phyloP scores from a whole-genome alignment of 495 filamentous ascomycete species.

The Xylaria grammica region DNA sequence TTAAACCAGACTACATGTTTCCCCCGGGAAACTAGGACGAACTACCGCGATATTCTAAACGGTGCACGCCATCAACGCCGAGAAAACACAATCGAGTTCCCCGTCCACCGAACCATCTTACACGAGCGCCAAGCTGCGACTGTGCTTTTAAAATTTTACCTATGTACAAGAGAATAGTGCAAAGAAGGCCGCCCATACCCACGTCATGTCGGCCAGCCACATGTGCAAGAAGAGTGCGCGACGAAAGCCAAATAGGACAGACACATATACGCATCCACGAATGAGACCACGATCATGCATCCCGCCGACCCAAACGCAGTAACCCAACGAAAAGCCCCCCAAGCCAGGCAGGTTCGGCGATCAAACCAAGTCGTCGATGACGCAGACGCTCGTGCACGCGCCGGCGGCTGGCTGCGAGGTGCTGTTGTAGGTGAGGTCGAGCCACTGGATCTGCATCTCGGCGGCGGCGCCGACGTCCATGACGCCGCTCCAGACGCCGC shows the following conservation, averaged over 20 bases:
- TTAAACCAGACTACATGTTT: too few species aligned
- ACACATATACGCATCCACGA: background rate
- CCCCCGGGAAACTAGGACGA: too few species aligned
- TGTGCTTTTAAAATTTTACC: background rate
- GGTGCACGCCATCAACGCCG: background rate
- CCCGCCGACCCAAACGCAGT: too few species aligned
- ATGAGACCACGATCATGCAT: too few species aligned
- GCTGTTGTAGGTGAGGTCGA: constrained; percentile 73
- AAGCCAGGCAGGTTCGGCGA: background rate
- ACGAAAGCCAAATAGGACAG: background rate
- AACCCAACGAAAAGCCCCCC: constrained; percentile 3
- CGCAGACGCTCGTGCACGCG: constrained; percentile 34
- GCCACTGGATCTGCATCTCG: constrained; percentile 72
- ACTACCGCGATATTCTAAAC: too few species aligned
- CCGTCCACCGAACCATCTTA: background rate
- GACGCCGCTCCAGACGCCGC: constrained; percentile 72
- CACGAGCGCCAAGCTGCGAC: background rate
- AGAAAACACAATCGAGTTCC: background rate
- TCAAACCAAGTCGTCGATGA: constrained; percentile 26
- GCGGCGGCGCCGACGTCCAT: constrained; percentile 64
- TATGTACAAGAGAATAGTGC: constrained; percentile 8
- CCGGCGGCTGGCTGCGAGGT: constrained; percentile 33
- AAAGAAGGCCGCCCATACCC: background rate
- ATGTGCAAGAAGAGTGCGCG: background rate
- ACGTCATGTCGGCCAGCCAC: background rate